A percentile compares a stretch with the other conserved stretches of the same genome.
Conservation (phyloP, 768 basidiomycete species). For the Cystofilobasidium capitatum region DNA sequence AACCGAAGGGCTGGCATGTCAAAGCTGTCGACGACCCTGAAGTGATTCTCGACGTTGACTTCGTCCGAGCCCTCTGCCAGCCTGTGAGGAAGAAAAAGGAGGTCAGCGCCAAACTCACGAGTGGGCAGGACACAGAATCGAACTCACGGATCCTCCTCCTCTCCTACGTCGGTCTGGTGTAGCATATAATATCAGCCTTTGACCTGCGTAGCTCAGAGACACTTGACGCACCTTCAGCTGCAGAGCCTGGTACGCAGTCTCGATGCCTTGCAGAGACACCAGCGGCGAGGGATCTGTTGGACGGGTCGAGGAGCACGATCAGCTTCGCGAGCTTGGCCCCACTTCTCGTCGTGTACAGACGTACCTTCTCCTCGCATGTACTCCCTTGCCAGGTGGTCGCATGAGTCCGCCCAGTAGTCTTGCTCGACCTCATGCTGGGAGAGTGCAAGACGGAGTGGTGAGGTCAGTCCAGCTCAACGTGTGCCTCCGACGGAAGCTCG, state of each 20-base stretch:
- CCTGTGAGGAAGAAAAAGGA: conserved; percentile 43
- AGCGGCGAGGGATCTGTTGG: conserved; percentile 16
- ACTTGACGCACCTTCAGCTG: conserved; percentile 9
- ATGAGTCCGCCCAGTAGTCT: conserved; percentile 58
- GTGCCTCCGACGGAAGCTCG: not conserved
- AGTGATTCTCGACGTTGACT: conserved; percentile 68
- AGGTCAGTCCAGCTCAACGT: conserved; percentile 5
- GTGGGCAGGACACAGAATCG: conserved; percentile 61
- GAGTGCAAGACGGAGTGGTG: not conserved
- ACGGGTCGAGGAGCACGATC: not conserved
- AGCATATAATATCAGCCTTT: not conserved
- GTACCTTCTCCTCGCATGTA: conserved; percentile 82
- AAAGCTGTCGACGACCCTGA: conserved; percentile 78
- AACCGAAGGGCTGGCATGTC: conserved; percentile 94
- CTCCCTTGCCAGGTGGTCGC: conserved; percentile 72
- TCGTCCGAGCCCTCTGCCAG: conserved; percentile 42
- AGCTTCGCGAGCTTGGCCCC: not conserved
- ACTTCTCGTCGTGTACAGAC: conserved; percentile 18
- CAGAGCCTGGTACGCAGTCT: conserved; percentile 22
- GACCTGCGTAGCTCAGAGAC: not conserved
- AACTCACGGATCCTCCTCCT: conserved; percentile 23
- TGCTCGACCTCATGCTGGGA: conserved; percentile 56
- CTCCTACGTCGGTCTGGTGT: conserved; percentile 9
- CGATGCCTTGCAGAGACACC: conserved; percentile 20
- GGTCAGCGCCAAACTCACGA: conserved; percentile 60